Base-by-base conservation (phyloP, 306 rosid species). In the Calophaca sinica region DNA sequence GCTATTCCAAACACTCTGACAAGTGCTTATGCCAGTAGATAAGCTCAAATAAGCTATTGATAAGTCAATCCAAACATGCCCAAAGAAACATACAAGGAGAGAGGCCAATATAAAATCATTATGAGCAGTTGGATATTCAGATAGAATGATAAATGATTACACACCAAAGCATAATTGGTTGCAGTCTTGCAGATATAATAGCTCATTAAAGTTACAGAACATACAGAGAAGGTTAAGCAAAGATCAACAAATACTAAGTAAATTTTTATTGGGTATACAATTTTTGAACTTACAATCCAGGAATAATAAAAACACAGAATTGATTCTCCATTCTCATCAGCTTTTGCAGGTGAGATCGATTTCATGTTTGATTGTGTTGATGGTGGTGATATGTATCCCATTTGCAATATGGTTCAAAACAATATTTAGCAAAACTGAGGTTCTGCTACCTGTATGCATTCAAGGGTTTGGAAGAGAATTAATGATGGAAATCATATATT, bases 251-350 rank as follows among this genome's bases (percentile, higher is more conserved):
- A 20, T 60, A 15, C 15, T 46, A 12, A 31, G 64, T 32, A 60
- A 53, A 26, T 13, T 58, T 55, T 39, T 13, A 80, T 58, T 59
- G 70, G 57, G 11, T 54, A 38, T 54, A 12, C 6, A 66, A 73
- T 39, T 69, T 57, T 60, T 52, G 57, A 74, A 62, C 83, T 81
- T 82, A 84, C 89, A 51, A 88, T 85, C 92, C 88, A 88, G 3
- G 85, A 77, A 50, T 50, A 45, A 62, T 86, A 88, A 20, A 85
- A 70, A 52, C 67, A 71, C 9, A 65, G 5, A 28, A 58, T 45
- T 12, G 72, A 52, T 31, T 79, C 85, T 58, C 67, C 64, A 29
- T 45, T 48, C 45, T 84, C 72, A 7, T 78, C 86, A 10, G 35
- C n/a, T 20, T 31, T 73, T 58, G 68, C 46, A 44, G 38, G 39